These are phyloP conservation scores for Phaseolus lunatus DNA, from an alignment of 306 rosid species.

Conservation along the genomic window DNA sequence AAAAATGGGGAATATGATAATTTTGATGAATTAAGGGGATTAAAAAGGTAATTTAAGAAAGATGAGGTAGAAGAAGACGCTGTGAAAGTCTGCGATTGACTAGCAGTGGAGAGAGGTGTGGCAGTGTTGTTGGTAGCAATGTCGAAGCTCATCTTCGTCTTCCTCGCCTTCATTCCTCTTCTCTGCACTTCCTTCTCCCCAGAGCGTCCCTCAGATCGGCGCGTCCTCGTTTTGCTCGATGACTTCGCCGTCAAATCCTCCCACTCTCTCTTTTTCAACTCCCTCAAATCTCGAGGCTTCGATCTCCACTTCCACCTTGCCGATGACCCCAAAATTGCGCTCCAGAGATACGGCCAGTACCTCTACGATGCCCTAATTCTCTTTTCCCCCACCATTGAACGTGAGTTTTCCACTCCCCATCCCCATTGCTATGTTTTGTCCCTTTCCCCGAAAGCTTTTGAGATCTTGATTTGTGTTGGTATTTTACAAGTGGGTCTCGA, in stretches of 20 bases:
- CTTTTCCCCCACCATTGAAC: slow-evolving; percentile 83
- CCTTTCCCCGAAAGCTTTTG: background rate
- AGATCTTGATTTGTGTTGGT: slow-evolving; percentile 42
- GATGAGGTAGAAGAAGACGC: slow-evolving; percentile 36
- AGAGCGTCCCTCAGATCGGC: slow-evolving; percentile 76
- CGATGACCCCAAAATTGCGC: slow-evolving; percentile 77
- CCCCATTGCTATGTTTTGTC: background rate
- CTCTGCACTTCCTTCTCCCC: slow-evolving; percentile 73
- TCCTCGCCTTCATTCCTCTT: slow-evolving; percentile 64
- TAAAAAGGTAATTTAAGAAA: slow-evolving; percentile 20
- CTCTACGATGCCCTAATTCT: slow-evolving; percentile 80
- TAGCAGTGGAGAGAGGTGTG: slow-evolving; percentile 15
- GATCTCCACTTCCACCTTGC: slow-evolving; percentile 94
- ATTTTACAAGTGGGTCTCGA: slow-evolving; percentile 8
- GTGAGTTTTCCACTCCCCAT: slow-evolving; percentile 50
- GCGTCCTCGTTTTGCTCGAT: slow-evolving; percentile 83
- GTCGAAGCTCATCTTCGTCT: slow-evolving; percentile 64
- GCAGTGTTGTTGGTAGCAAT: slow-evolving; percentile 39
- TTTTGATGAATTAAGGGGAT: background rate
- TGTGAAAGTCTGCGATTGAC: background rate
- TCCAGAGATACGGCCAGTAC: slow-evolving; percentile 91
- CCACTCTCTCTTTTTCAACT: slow-evolving; percentile 82
- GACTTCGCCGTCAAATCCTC: slow-evolving; percentile 89
- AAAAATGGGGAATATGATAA: background rate
- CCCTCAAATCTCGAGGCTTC: slow-evolving; percentile 90